phyloP scores from a whole-genome alignment of 495 filamentous ascomycete species.

The Tirmania nivea region DNA sequence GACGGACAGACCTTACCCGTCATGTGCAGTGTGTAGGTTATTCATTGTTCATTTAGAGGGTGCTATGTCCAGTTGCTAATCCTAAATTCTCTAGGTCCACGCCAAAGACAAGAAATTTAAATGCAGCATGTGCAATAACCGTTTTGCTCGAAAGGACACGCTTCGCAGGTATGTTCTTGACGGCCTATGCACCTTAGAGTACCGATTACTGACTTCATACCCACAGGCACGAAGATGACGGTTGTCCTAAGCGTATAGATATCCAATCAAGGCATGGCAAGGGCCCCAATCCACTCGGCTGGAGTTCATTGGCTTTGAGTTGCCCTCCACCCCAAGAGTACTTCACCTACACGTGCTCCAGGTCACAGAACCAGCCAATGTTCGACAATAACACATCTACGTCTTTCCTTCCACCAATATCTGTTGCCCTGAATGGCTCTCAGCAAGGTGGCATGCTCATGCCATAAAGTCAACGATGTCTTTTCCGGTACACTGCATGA shows the following conservation, averaged over 20 bases:
- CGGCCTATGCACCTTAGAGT: neutral
- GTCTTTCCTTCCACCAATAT: neutral
- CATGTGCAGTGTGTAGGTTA: constrained; percentile 55
- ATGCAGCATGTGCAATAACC: constrained; percentile 49
- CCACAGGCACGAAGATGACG: constrained; percentile 54
- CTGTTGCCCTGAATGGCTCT: neutral
- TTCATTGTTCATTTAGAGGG: neutral
- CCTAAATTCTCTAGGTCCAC: constrained; percentile 31
- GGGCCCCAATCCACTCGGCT: neutral
- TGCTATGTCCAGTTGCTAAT: too few species aligned
- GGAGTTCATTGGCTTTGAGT: neutral
- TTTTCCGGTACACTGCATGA: too few species aligned
- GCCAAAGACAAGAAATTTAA: constrained; percentile 46
- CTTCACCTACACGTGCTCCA: neutral
- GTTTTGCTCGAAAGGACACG: constrained; percentile 68
- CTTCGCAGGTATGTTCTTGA: constrained; percentile 40
- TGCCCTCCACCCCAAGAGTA: neutral
- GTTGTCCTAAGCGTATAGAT: constrained; percentile 53
- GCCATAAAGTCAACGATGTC: too few species aligned
- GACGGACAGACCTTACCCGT: constrained; percentile 66
- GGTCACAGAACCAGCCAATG: neutral
- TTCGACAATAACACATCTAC: neutral
- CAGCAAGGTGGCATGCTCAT: too few species aligned
- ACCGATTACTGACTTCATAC: constrained; percentile 2
- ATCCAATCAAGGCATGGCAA: constrained; percentile 6